Base-by-base conservation (phyloP, 306 rosid species). In the Hylodesmum podocarpum region DNA sequence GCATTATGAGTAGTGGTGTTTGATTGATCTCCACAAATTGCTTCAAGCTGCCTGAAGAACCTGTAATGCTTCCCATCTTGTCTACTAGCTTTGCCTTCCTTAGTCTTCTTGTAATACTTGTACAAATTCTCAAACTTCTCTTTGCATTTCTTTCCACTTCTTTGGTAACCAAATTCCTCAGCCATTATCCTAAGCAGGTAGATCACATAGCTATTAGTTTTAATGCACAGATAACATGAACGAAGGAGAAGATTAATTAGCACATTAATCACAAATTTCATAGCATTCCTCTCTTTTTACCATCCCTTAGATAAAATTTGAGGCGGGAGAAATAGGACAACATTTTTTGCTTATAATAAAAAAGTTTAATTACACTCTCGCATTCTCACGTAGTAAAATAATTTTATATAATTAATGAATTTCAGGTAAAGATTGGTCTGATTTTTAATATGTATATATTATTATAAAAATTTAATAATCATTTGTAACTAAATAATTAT, bases 41-140 rank as follows among this genome's bases (percentile, higher is more conserved):
- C 95, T 76, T 91, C 97, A 37, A 91, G 89, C 78, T 91, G 97
- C 25, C 95, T 85, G 47, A 91, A 91, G 89, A 91, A 91, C 81
- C 97, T 86, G 39, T 91, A 91, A 80, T 89, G 91, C 57, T 89
- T 91, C 16, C 97, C 95, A 62, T 89, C 97, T 74, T 89, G 95
- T 59, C 95, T 86, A 22, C 95, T 88, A n/a, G 87, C 70, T 80
- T 91, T 91, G 4, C 97, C 95, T 76, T 89, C 93, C 80, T 86
- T 91, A 21, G 97, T 91, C 77, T 89, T 91, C 95, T 91, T 91
- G 89, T 91, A 91, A 84, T 91, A 91, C 79, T 91, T 91, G 87
- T 91, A 91, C 85, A 91, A 71, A 81, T 91, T 91, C 84, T 89
- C 97, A 83, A 91, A 91, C 79, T 91, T 91, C 72, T 91, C 97